phyloP scores from a whole-genome alignment of 495 filamentous ascomycete species.

The Penicillium paxilli region DNA sequence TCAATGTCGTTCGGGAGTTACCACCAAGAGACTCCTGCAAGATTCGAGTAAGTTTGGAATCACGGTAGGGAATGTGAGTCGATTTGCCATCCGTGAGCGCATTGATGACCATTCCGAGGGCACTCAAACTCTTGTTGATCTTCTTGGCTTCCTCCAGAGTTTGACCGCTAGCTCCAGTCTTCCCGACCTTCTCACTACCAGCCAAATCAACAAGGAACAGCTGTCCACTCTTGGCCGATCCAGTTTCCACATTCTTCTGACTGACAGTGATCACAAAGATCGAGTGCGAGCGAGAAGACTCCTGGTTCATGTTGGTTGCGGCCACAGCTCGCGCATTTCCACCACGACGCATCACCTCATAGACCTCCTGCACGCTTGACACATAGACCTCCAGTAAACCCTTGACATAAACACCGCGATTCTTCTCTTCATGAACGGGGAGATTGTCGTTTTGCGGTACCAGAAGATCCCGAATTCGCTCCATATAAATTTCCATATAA shows the following conservation, averaged over 20 bases:
- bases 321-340: conserved; percentile 87
- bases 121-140: conserved; percentile 99
- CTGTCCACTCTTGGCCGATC: conserved; percentile 93
- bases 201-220: conserved; percentile 97
- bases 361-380: conserved; percentile 91
- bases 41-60: conserved; percentile 97
- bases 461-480: conserved; percentile 91
- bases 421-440: conserved; percentile 96
- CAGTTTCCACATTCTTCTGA: conserved; percentile 97
- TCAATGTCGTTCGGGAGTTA: conserved; percentile 94
- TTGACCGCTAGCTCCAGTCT: conserved; percentile 96
- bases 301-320: conserved; percentile 99
- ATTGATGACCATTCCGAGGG: conserved; percentile 98
- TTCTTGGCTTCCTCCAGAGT: conserved; percentile 99
- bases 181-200: conserved; percentile 97
- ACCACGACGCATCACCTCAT: conserved; percentile 94
- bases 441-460: conserved; percentile 93
- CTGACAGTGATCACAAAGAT: conserved; percentile 97
- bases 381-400: conserved; percentile 94
- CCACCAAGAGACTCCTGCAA: conserved; percentile 94
- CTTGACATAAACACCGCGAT: conserved; percentile 93
- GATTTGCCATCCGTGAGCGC: conserved; percentile 97
- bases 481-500: conserved; percentile 99
- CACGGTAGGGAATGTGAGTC: conserved; percentile 93
- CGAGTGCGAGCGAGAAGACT: conserved; percentile 96